Evolutionary conservation across 2,329 filamentous ascomycete species (phyloP).

Genomic region (Colletotrichum sp.): DNA sequence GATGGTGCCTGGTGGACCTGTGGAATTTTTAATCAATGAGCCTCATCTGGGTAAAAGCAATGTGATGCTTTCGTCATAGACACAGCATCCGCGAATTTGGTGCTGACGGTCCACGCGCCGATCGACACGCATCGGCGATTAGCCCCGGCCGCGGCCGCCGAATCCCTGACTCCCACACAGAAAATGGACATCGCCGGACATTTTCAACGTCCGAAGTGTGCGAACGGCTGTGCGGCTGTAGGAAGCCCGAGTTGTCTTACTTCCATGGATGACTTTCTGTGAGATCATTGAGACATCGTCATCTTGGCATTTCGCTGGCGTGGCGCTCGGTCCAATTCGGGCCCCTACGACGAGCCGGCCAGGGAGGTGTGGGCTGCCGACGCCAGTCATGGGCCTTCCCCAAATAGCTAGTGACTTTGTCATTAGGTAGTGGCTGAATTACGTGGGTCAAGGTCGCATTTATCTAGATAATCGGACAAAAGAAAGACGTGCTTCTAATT

Average conservation of each 20-base stretch:
- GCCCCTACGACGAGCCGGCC: not conserved
- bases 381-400: not conserved
- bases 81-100: not conserved
- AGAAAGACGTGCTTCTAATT: not conserved
- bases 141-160: not conserved
- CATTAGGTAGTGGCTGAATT: not conserved
- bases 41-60: not conserved
- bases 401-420: not conserved
- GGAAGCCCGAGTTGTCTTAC: not conserved
- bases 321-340: not conserved
- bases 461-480: not conserved
- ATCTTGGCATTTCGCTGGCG: slow-evolving; percentile 1
- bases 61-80: slow-evolving; percentile 19
- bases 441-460: not conserved
- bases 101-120: not conserved
- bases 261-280: not conserved
- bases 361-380: not conserved
- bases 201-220: slow-evolving; percentile 11
- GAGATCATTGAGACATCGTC: not conserved
- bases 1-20: not conserved
- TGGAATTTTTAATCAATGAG: not conserved
- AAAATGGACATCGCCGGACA: not conserved
- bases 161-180: not conserved
- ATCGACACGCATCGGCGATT: slow-evolving; percentile 4
- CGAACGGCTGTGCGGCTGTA: not conserved